Conservation (phyloP, 2,329 filamentous ascomycete genomes). For the Alternaria gansuensis region DNA sequence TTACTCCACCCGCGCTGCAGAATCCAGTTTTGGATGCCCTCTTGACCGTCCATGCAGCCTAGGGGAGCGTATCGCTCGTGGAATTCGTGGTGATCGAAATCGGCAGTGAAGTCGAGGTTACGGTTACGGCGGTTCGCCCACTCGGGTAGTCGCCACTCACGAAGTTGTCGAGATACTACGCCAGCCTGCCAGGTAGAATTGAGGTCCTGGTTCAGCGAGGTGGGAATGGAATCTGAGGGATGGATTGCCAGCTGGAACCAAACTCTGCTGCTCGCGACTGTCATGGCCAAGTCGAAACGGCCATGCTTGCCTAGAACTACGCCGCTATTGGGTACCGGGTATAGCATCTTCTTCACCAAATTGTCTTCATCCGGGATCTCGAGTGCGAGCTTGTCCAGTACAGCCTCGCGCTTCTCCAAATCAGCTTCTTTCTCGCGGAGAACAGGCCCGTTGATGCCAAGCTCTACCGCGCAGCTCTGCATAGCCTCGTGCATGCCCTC, state of each 20-base stretch:
- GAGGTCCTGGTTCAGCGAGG: constrained; percentile 75
- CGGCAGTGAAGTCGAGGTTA: constrained; percentile 91
- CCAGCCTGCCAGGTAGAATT: constrained; percentile 93
- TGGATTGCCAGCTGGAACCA: constrained; percentile 96
- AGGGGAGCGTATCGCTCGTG: constrained; percentile 80
- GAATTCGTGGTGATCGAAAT: constrained; percentile 96
- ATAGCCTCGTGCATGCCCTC: constrained; percentile 89
- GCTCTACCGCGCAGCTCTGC: constrained; percentile 76
- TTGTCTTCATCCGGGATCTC: constrained; percentile 83
- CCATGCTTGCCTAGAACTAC: constrained; percentile 80
- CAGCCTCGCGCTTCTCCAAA: constrained; percentile 80
- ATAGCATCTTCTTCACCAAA: constrained; percentile 82
- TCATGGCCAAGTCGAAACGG: constrained; percentile 77
- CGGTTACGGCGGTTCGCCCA: constrained; percentile 96
- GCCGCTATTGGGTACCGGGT: constrained; percentile 79
- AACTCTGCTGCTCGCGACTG: constrained; percentile 83
- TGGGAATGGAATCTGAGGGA: constrained; percentile 85
- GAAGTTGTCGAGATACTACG: constrained; percentile 88
- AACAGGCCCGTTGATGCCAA: constrained; percentile 75
- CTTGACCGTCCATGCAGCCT: constrained; percentile 87
- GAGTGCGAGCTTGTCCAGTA: constrained; percentile 86
- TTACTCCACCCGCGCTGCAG: constrained; percentile 98
- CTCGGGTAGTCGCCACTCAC: constrained; percentile 91
- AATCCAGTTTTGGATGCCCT: constrained; percentile 93
- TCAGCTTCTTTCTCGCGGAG: constrained; percentile 79